These are phyloP conservation scores for Cyclotella cryptica DNA, from an alignment of 108 stramenopile species.

Conservation along the genomic window DNA sequence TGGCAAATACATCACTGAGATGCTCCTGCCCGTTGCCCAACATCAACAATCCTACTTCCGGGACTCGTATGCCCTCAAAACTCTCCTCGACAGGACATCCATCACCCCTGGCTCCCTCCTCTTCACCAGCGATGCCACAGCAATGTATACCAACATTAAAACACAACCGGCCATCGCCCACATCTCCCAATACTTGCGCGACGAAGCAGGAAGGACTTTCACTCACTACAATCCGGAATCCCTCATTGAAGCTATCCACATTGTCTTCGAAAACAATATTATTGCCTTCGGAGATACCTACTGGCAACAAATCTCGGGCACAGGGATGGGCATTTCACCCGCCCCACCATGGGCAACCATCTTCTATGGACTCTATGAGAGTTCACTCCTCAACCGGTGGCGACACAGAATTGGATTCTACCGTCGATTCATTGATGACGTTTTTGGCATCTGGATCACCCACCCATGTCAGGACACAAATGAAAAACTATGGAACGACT, in stretches of 20 bases:
- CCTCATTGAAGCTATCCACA: conserved; percentile 25
- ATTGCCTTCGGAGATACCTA: conserved; percentile 32
- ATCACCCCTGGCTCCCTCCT: conserved; percentile 17
- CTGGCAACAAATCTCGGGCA: conserved; percentile 31
- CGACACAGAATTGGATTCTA: neutral
- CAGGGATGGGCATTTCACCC: conserved; percentile 36
- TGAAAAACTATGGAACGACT: conserved; percentile 14
- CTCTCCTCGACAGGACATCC: neutral
- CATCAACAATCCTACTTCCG: conserved; percentile 6
- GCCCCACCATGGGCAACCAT: conserved; percentile 33
- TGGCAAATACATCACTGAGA: conserved; percentile 12
- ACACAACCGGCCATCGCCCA: conserved; percentile 3
- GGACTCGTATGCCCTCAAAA: conserved; percentile 9
- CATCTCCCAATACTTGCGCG: conserved; percentile 2
- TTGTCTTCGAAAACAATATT: conserved; percentile 28
- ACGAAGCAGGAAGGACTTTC: neutral
- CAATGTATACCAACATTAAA: conserved; percentile 47
- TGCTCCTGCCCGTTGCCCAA: conserved; percentile 8
- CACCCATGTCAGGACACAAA: neutral
- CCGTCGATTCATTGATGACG: conserved; percentile 43
- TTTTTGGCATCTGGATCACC: conserved; percentile 35
- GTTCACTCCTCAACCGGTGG: neutral
- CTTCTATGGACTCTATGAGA: conserved; percentile 33
- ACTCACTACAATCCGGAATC: conserved; percentile 8
- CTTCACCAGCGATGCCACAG: conserved; percentile 31